Base-by-base conservation (phyloP, 1,284 basidiomycete genomes). In the Puccinia coronata region DNA sequence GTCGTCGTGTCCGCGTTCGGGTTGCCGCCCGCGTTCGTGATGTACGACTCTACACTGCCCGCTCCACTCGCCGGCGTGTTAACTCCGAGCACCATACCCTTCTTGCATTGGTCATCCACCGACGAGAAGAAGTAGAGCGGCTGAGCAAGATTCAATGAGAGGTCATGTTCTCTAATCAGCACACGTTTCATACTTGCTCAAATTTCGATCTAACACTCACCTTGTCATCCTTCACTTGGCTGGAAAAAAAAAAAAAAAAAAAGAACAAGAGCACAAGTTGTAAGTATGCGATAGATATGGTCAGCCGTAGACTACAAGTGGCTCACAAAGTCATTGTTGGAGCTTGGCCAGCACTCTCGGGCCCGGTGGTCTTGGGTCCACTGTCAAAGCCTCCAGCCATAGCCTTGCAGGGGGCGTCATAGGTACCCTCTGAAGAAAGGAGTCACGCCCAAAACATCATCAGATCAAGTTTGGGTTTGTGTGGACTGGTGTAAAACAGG, bases 111-210 rank as follows among this genome's bases (percentile, higher is more conserved):
- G 55, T 79, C 76, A 79, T 47, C 76, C 6, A 79, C 76, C 25
- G 76, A 79, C 11, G 76, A 79, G 51, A 69, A 79, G 28, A 79
- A 79, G 36, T 79, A 79, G 14, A 79, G 65, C 31, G 76, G 76
- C 76, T 79, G 36, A 4, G 11, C 14, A 79, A 39, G 14, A 61
- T 14, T 25, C 5, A 39, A 23, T n/a, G 11, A 31, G 3, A 61
- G 36, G 11, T 4, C 34, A n/a, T 23, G 16, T 18, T n/a, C 16
- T 20, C 39, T 23, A 25, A 1, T 34, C 18, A 18, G n/a, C 14
- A 14, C 12, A 34, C 31, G 1, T 23, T 34, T n/a, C n/a, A n/a
- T n/a, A n/a, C 20, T 34, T 25, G 25, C 25, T 65, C 16, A 16
- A 31, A 12, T n/a, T 20, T 11, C 43, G 1, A 28, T 2, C 2